phyloP scores from a whole-genome alignment of 1,284 basidiomycete genomes.

The Rhodofomes roseus region DNA sequence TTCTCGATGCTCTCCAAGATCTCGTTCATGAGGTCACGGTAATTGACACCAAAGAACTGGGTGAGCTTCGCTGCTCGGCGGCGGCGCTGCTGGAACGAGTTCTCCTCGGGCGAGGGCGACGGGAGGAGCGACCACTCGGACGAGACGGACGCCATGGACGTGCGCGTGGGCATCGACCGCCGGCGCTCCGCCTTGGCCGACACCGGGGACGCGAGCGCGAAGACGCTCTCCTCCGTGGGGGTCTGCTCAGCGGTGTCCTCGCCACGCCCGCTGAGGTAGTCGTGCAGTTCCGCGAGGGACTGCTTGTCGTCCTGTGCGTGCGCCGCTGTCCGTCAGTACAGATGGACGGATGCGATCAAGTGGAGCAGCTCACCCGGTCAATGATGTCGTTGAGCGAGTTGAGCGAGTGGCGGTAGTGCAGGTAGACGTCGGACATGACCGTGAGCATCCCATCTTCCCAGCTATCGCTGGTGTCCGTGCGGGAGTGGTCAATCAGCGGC shows the following conservation, averaged over 20 bases:
- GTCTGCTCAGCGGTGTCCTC: slow-evolving; percentile 21
- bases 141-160: slow-evolving; percentile 56
- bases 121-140: slow-evolving; percentile 41
- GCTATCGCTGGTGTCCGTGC: slow-evolving; percentile 11
- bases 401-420: slow-evolving; percentile 73
- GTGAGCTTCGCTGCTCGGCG: slow-evolving; percentile 74
- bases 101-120: slow-evolving; percentile 41
- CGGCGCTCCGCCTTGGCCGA: slow-evolving; percentile 49
- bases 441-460: slow-evolving; percentile 3
- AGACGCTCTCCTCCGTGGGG: slow-evolving; percentile 11
- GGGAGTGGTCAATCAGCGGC: slow-evolving; percentile 37
- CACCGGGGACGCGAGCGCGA: slow-evolving; percentile 16
- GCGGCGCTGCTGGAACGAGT: slow-evolving; percentile 65
- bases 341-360: slow-evolving; percentile 3
- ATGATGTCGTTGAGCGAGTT: slow-evolving; percentile 74
- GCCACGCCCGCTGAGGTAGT: slow-evolving; percentile 48
- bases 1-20: slow-evolving; percentile 76
- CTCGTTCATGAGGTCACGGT: slow-evolving; percentile 69
- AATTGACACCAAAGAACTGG: slow-evolving; percentile 80
- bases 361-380: slow-evolving; percentile 50
- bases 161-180: slow-evolving; percentile 61
- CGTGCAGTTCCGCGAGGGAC: slow-evolving; percentile 69
- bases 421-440: slow-evolving; percentile 51
- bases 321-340: slow-evolving; percentile 3
- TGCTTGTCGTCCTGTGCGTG: slow-evolving; percentile 60